phyloP scores from a whole-genome alignment of 108 stramenopile species.

The Conticribra guillardii region DNA sequence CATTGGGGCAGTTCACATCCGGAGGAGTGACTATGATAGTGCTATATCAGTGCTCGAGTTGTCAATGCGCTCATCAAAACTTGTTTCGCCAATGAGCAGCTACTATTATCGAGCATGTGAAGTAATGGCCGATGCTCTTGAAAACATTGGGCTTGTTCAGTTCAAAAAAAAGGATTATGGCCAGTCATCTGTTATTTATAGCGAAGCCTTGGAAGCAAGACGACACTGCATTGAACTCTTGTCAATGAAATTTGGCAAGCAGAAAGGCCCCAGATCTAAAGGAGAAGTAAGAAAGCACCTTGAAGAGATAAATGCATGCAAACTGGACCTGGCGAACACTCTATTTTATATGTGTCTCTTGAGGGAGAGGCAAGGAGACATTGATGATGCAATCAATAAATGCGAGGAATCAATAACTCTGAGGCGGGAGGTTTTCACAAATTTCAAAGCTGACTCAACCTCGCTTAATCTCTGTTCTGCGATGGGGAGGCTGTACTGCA shows the following conservation, averaged over 20 bases:
- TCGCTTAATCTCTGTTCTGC: constrained; percentile 33
- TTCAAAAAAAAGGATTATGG: constrained; percentile 46
- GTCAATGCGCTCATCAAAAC: constrained; percentile 44
- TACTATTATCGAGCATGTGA: constrained; percentile 42
- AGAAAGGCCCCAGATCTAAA: constrained; percentile 27
- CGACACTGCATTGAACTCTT: constrained; percentile 44
- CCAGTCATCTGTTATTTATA: constrained; percentile 36
- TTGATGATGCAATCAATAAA: constrained; percentile 29
- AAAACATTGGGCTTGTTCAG: constrained; percentile 48
- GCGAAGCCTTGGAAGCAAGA: constrained; percentile 41
- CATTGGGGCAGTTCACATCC: constrained; percentile 52
- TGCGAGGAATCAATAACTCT: constrained; percentile 45
- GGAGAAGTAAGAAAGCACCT: constrained; percentile 26
- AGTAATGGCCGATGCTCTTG: constrained; percentile 48
- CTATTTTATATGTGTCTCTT: constrained; percentile 37
- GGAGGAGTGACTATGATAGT: constrained; percentile 36
- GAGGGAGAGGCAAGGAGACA: constrained; percentile 32
- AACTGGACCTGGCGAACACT: constrained; percentile 40
- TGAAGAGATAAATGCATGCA: constrained; percentile 37
- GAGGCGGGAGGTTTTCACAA: constrained; percentile 23
- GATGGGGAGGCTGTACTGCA: constrained; percentile 41
- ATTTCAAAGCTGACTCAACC: constrained; percentile 25
- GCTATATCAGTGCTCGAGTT: constrained; percentile 40
- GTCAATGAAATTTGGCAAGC: constrained; percentile 24
- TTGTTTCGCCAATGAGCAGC: constrained; percentile 16